phyloP scores from a whole-genome alignment of 1,139 yeast genomes.

The Magnusiomyces suaveolens region DNA sequence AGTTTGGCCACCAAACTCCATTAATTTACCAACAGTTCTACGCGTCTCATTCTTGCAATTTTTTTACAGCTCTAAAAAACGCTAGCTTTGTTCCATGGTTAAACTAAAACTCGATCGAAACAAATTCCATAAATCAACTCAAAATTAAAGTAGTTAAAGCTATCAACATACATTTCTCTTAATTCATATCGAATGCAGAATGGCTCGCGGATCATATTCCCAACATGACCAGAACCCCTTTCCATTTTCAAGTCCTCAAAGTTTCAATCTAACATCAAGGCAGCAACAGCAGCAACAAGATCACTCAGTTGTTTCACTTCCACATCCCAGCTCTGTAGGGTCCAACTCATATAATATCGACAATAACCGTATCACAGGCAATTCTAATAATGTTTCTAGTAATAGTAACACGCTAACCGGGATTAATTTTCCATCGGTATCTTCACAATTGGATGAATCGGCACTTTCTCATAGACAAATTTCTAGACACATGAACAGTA shows the following conservation, averaged over 20 bases:
- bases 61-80: too few relatives aligned
- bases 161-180: too few relatives aligned
- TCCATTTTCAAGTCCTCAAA: background rate
- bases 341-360: background rate
- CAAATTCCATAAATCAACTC: too few relatives aligned
- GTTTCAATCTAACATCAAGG: background rate
- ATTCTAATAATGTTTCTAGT: background rate
- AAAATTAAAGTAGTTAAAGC: too few relatives aligned
- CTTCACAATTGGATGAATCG: background rate
- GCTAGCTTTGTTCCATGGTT: too few relatives aligned
- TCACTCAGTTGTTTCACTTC: background rate
- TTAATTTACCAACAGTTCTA: too few relatives aligned
- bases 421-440: background rate
- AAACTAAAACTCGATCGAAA: too few relatives aligned
- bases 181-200: background rate
- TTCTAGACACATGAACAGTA: background rate
- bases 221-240: background rate
- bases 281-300: constrained; percentile 2
- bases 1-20: too few relatives aligned
- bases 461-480: background rate
- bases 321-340: background rate
- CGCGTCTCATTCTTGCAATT: too few relatives aligned
- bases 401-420: background rate
- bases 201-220: background rate
- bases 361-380: background rate